phyloP scores from a whole-genome alignment of 139 green algal species.

The Chlamydomonas eustigma region DNA sequence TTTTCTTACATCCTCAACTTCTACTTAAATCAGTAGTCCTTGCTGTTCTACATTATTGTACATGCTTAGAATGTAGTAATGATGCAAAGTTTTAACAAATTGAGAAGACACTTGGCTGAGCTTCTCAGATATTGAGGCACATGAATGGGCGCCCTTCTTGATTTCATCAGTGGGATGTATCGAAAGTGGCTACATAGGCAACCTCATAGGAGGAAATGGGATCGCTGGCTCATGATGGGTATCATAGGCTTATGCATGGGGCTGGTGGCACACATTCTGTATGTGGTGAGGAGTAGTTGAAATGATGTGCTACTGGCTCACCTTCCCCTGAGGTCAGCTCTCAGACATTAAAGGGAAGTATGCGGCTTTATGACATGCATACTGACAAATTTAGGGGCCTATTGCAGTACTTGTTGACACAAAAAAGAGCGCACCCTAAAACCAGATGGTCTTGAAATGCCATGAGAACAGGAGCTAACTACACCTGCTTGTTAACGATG shows the following conservation, averaged over 20 bases:
- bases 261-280: conserved; percentile 67
- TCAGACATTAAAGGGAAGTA: background rate
- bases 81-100: too few species aligned
- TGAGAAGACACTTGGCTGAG: too few species aligned
- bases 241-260: conserved; percentile 68
- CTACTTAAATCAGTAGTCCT: too few species aligned
- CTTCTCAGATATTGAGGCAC: too few species aligned
- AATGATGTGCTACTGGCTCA: background rate
- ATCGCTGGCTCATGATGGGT: conserved; percentile 88
- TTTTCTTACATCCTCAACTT: too few species aligned
- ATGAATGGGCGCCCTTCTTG: conserved; percentile 87
- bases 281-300: conserved; percentile 35
- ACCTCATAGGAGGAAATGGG: conserved; percentile 61
- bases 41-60: too few species aligned
- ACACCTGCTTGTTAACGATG: too few species aligned
- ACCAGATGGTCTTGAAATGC: too few species aligned
- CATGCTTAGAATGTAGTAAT: too few species aligned
- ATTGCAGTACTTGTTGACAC: background rate
- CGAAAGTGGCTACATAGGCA: conserved; percentile 65
- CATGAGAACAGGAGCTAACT: too few species aligned
- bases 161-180: conserved; percentile 74
- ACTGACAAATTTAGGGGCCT: background rate
- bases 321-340: background rate
- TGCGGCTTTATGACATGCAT: background rate
- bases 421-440: background rate